A percentile compares a stretch with the other conserved stretches of the same genome.
Evolutionary conservation across 164 flowering plant genomes (phyloP).

Genomic region (Aristolochia fimbriata): DNA sequence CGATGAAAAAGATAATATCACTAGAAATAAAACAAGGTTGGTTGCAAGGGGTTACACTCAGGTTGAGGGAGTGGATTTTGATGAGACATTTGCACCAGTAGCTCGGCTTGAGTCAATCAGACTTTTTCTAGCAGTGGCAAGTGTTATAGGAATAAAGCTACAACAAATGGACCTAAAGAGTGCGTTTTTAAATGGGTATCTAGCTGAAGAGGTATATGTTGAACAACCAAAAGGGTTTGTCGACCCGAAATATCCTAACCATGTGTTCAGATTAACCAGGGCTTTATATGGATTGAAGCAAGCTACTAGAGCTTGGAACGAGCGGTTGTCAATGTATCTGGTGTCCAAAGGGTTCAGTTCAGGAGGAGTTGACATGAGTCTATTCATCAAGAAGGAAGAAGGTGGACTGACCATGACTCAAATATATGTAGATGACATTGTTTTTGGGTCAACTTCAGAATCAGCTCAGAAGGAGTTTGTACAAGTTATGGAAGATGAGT

Average conservation of each 20-base stretch:
- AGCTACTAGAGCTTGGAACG: slow-evolving; percentile 2
- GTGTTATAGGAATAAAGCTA: too few species aligned
- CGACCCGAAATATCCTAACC: not conserved
- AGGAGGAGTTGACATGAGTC: not conserved
- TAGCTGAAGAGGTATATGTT: too few species aligned
- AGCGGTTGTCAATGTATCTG: not conserved
- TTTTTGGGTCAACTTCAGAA: not conserved
- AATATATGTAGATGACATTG: too few species aligned
- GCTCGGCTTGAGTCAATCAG: too few species aligned
- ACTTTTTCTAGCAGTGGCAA: too few species aligned
- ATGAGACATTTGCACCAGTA: not conserved
- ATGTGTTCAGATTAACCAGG: not conserved
- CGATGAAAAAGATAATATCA: not conserved
- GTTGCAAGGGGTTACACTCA: not conserved
- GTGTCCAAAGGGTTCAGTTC: not conserved
- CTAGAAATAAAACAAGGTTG: not conserved
- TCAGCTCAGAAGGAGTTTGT: not conserved
- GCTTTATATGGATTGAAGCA: slow-evolving; percentile 1
- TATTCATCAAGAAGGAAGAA: too few species aligned
- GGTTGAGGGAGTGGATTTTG: not conserved
- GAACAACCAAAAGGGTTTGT: not conserved
- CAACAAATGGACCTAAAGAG: too few species aligned
- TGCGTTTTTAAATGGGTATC: too few species aligned
- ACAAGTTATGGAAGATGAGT: not conserved
- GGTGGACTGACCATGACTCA: too few species aligned